Base-by-base conservation (phyloP, 1,284 basidiomycete species). In the Ceratobasidium sp. region DNA sequence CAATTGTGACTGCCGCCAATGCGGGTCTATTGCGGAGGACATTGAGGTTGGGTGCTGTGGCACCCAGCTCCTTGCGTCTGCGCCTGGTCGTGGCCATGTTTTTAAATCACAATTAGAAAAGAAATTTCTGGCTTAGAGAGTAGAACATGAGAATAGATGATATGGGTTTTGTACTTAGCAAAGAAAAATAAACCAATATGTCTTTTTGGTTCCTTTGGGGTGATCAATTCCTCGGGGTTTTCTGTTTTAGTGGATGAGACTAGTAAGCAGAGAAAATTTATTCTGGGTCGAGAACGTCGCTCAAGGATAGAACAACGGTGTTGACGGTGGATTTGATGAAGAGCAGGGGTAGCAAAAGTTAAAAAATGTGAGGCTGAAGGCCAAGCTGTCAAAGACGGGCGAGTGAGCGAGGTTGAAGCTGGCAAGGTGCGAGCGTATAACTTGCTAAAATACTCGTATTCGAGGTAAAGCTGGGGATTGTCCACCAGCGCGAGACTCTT, bases 351-450 rank as follows among this genome's bases (percentile, higher is more conserved):
- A 20, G 45, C 42, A 17, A 65, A 33, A 65, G 64, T 65, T 26
- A 65, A 65, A 65, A 65, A 65, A 49, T 65, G 64, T 65, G 64
- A 65, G 64, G 64, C 28, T 26, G 33, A 37, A n/a, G 33, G 58
- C 58, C 33, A 33, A 60, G 58, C 58, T 10, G 20, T 35, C 33
- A 20, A 60, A 17, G 33, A 37, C 54, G 28, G 31, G 54, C 6
- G 28, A 58, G 6, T 6, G 6, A 28, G 54, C 54, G 28, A 58
- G 6, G 54, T 58, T 31, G 54, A n/a, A 15, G 54, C n/a, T n/a
- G 23, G 26, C 31, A 31, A 58, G 58, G 17, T 10, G 20, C 20
- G 33, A 33, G 58, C 42, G 42, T 10, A 20, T 60, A 37, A 60
- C 58, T 60, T 37, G 58, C 58, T 20, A 60, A 60, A 13, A 20